phyloP scores from a whole-genome alignment of 2,329 filamentous ascomycete species.

The Apiospora malaysiana region DNA sequence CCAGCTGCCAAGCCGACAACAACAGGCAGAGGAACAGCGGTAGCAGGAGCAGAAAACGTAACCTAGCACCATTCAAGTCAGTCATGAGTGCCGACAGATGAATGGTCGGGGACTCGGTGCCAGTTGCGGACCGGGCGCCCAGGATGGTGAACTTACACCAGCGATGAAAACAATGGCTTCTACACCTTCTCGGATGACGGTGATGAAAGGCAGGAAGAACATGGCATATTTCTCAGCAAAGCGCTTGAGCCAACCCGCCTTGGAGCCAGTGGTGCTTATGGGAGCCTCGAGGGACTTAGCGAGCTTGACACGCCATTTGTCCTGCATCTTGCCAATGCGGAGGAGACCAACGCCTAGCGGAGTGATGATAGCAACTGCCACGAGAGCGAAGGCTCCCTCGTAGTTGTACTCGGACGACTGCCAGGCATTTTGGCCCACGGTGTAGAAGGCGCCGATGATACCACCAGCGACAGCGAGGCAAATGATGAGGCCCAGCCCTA shows the following conservation, averaged over 20 bases:
- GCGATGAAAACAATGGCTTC: conserved; percentile 88
- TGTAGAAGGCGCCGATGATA: conserved; percentile 77
- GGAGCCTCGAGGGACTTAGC: conserved; percentile 68
- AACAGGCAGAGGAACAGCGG: conserved; percentile 78
- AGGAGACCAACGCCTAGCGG: conserved; percentile 81
- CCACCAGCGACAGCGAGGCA: conserved; percentile 69
- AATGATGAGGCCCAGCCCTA: conserved; percentile 65
- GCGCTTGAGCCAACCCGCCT: conserved; percentile 58
- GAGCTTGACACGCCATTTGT: conserved; percentile 88
- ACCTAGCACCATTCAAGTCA: not conserved
- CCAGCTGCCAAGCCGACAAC: conserved; percentile 75
- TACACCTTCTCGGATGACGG: conserved; percentile 83
- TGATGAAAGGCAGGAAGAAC: conserved; percentile 87
- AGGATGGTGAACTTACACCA: conserved; percentile 58
- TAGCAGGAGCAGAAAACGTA: conserved; percentile 75
- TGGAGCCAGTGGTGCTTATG: conserved; percentile 48
- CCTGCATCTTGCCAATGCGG: conserved; percentile 81
- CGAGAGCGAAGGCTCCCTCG: conserved; percentile 78
- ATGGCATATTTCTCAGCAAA: conserved; percentile 81
- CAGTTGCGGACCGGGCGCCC: not conserved
- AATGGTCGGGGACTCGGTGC: not conserved
- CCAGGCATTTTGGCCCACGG: conserved; percentile 71
- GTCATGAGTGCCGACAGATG: not conserved
- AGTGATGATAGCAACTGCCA: conserved; percentile 81
- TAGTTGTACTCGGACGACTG: conserved; percentile 74